These are phyloP conservation scores for Phytopythium oedochilum DNA, from an alignment of 352 stramenopile species.

Conservation along the genomic window DNA sequence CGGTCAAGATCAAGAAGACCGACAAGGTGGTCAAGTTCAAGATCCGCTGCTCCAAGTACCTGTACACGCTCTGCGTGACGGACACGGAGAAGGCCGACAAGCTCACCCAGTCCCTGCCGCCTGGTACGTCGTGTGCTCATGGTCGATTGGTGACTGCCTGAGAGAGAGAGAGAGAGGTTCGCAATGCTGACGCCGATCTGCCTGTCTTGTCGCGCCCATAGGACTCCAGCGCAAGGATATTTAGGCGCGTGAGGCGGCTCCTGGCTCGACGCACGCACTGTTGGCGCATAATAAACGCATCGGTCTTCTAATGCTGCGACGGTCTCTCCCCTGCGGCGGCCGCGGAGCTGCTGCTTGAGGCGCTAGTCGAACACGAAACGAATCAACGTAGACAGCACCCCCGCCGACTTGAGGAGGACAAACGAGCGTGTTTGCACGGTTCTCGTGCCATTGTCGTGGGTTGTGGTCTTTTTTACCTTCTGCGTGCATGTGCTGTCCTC, in stretches of 20 bases:
- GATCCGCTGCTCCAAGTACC: slow-evolving; percentile 98
- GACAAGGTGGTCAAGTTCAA: slow-evolving; percentile 99
- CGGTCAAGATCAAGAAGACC: slow-evolving; percentile 99
- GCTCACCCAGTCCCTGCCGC: slow-evolving; percentile 98
- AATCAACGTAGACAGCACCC: slow-evolving; percentile 8
- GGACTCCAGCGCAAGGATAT: slow-evolving; percentile 92
- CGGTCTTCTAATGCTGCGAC: slow-evolving; percentile 61
- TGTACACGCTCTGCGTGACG: slow-evolving; percentile 98
- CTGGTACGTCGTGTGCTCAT: slow-evolving; percentile 79
- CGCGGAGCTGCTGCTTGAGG: not conserved
- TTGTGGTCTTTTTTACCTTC: not conserved
- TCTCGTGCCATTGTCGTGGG: not conserved
- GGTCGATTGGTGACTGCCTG: too few relatives aligned
- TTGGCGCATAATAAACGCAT: slow-evolving; percentile 64
- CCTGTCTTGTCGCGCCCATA: slow-evolving; percentile 9
- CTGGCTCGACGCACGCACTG: slow-evolving; percentile 1
- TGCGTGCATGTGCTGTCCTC: not conserved
- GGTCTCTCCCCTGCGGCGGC: not conserved
- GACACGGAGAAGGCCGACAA: slow-evolving; percentile 99
- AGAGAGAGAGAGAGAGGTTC: too few relatives aligned
- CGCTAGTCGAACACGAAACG: not conserved
- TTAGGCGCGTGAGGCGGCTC: slow-evolving; percentile 40
- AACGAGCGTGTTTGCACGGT: slow-evolving; percentile 2
- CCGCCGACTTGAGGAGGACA: slow-evolving; percentile 2
- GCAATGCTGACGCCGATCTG: not conserved